Percentiles rank a stretch among this genome's conserved stretches.
Evolutionary conservation across 192 early-diverging fungal species (phyloP).

Genomic region (Gryganskiella cystojenkinii): DNA sequence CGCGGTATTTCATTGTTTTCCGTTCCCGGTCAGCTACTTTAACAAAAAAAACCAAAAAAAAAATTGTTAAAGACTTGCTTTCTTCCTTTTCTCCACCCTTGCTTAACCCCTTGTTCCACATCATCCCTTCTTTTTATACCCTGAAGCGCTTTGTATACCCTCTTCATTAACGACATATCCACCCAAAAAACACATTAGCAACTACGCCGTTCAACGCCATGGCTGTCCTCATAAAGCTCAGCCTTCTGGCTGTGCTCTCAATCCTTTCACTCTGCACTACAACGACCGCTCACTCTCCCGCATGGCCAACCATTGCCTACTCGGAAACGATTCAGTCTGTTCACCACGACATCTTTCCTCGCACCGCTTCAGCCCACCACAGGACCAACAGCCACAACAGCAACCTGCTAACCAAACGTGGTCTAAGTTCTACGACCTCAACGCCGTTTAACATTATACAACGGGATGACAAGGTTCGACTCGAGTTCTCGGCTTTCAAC

Average conservation of each 20-base stretch:
- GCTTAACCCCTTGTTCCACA: too few species aligned
- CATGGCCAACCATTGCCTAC: constrained; percentile 17
- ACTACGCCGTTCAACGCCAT: too few species aligned
- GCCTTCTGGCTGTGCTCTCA: background rate
- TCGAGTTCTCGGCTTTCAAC: constrained; percentile 23
- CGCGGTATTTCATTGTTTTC: too few species aligned
- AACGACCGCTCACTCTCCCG: constrained; percentile 10
- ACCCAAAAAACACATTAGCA: too few species aligned
- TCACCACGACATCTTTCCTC: constrained; percentile 27
- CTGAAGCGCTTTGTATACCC: too few species aligned
- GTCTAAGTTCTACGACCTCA: background rate
- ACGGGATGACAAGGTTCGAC: constrained; percentile 14
- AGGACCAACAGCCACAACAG: background rate
- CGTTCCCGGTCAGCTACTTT: too few species aligned
- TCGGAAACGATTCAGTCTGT: constrained; percentile 8
- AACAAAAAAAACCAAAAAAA: too few species aligned
- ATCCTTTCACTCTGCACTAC: background rate
- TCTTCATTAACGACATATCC: too few species aligned
- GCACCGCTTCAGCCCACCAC: background rate
- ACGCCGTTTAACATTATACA: background rate
- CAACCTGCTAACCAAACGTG: constrained; percentile 4
- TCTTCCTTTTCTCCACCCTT: too few species aligned
- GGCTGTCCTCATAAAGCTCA: background rate
- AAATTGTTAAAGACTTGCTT: too few species aligned
- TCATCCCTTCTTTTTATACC: too few species aligned